Evolutionary conservation across 2,329 filamentous ascomycete genomes (phyloP).

Genomic region (Xenosphaeropsis pyriputrescens): DNA sequence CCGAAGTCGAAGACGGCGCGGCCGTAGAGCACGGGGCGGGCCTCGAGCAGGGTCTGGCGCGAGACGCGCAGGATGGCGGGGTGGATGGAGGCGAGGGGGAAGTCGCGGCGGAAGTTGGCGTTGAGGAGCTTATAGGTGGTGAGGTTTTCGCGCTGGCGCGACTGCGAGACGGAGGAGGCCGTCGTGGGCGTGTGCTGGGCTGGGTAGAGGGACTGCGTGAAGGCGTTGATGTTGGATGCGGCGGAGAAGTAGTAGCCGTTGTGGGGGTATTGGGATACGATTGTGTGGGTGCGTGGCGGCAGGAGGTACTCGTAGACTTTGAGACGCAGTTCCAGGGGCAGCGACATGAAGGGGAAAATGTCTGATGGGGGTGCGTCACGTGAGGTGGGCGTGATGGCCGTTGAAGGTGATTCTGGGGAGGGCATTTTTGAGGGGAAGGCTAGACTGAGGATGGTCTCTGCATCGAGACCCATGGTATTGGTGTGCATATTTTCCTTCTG

Average conservation of each 20-base stretch:
- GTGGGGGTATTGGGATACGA: constrained; percentile 12
- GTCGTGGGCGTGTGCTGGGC: neutral
- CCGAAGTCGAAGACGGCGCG: neutral
- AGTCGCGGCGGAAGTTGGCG: constrained; percentile 7
- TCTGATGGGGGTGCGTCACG: neutral
- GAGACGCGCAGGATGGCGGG: constrained; percentile 7
- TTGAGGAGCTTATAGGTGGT: constrained; percentile 14
- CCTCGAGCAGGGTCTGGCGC: constrained; percentile 9
- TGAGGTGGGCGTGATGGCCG: neutral
- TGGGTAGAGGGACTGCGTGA: neutral
- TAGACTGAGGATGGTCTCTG: neutral
- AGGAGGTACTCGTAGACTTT: constrained; percentile 14
- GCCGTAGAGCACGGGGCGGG: constrained; percentile 12
- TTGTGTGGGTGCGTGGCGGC: constrained; percentile 12
- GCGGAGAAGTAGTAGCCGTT: constrained; percentile 13
- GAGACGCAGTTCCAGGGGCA: constrained; percentile 14
- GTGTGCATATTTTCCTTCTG: neutral
- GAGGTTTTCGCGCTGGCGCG: constrained; percentile 3
- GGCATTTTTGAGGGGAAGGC: too few species aligned
- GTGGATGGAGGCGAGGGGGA: constrained; percentile 5
- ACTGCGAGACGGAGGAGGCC: neutral
- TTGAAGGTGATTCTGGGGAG: neutral
- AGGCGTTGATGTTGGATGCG: constrained; percentile 2
- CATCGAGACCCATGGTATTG: neutral
- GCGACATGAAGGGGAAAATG: constrained; percentile 10